Percentiles rank a stretch among this genome's conserved stretches.
These are phyloP conservation scores for Aspergillus calidoustus DNA, from an alignment of 2,329 filamentous ascomycete species.

Conservation along the genomic window DNA sequence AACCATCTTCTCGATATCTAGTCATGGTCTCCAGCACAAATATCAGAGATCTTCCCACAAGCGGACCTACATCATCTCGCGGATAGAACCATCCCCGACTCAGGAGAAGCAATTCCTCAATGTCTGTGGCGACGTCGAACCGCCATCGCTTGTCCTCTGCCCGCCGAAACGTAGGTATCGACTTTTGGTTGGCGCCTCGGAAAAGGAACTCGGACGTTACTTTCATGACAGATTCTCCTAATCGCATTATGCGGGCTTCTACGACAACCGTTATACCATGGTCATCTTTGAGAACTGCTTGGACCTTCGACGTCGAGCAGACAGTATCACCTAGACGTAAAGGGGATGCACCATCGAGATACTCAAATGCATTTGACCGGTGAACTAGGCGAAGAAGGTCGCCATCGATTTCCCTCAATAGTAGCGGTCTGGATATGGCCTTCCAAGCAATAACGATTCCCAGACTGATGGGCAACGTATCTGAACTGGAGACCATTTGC, in stretches of 20 bases:
- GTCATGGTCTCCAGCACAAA: conserved; percentile 19
- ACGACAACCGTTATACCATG: conserved; percentile 20
- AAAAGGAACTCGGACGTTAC: conserved; percentile 24
- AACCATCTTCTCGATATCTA: not conserved
- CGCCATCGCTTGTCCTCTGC: conserved; percentile 12
- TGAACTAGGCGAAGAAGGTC: conserved; percentile 25
- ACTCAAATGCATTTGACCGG: conserved; percentile 23
- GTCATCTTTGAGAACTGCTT: conserved; percentile 19
- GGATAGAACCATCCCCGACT: conserved; percentile 21
- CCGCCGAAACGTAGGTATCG: conserved; percentile 11
- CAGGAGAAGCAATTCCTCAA: conserved; percentile 20
- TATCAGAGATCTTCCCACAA: conserved; percentile 18
- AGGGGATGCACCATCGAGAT: conserved; percentile 6
- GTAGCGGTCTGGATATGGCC: conserved; percentile 19
- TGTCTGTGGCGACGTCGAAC: conserved; percentile 7
- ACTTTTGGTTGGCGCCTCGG: conserved; percentile 3
- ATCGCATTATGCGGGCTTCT: conserved; percentile 18
- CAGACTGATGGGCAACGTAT: conserved; percentile 17
- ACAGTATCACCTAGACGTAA: conserved; percentile 22
- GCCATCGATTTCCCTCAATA: conserved; percentile 13
- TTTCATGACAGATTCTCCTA: conserved; percentile 14
- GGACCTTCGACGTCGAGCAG: conserved; percentile 18
- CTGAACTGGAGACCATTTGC: conserved; percentile 8
- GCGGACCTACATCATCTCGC: not conserved
- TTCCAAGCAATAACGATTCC: conserved; percentile 26